Evolutionary conservation across 805 yeast species (phyloP).

Genomic region (Yamadazyma takamatsuzukensis): DNA sequence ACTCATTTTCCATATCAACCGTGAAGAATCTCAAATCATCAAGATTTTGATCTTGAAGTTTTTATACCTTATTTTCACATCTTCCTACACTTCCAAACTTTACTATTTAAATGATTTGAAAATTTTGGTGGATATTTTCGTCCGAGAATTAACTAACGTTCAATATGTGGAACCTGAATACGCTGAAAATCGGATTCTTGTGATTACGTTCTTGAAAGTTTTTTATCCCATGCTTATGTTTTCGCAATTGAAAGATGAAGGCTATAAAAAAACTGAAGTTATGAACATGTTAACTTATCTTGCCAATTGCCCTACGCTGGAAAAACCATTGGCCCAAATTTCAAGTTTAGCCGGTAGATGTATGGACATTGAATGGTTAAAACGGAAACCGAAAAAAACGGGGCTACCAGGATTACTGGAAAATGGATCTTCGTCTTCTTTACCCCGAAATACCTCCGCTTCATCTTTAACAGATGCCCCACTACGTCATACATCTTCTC

Average conservation of each 20-base stretch:
- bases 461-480: background rate
- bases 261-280: constrained; percentile 58
- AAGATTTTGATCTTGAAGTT: constrained; percentile 79
- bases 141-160: constrained; percentile 73
- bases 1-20: constrained; percentile 59
- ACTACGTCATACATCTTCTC: background rate
- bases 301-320: too few relatives aligned
- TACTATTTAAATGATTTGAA: constrained; percentile 81
- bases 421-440: constrained; percentile 11
- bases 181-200: constrained; percentile 51
- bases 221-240: constrained; percentile 66
- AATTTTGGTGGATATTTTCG: constrained; percentile 76
- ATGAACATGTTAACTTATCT: constrained; percentile 49
- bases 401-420: background rate
- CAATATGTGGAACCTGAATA: constrained; percentile 54
- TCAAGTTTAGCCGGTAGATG: constrained; percentile 33
- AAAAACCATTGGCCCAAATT: too few relatives aligned
- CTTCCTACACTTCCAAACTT: constrained; percentile 58
- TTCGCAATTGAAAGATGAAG: constrained; percentile 53
- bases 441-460: constrained; percentile 10
- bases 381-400: constrained; percentile 7
- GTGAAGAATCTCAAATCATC: constrained; percentile 66
- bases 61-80: constrained; percentile 69
- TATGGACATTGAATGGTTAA: constrained; percentile 32
- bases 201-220: constrained; percentile 59